Evolutionary conservation across 768 basidiomycete genomes (phyloP).

Genomic region (Cantharellus anzutake): DNA sequence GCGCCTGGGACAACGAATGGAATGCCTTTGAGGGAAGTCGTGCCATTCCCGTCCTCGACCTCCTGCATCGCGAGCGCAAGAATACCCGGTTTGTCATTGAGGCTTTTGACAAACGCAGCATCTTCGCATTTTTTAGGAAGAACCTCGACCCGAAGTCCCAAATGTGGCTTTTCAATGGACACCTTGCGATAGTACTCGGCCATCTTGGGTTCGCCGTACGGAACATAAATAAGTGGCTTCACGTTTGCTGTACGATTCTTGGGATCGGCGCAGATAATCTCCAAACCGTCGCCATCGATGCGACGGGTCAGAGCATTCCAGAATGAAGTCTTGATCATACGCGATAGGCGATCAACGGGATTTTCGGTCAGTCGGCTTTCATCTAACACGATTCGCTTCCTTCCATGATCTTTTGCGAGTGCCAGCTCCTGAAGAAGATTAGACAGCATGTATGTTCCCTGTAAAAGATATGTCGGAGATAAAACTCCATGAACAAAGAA

Average conservation of each 20-base stretch:
- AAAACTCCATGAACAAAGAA: not conserved
- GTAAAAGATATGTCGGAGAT: not conserved
- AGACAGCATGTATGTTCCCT: constrained; percentile 99
- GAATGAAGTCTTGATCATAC: constrained; percentile 96
- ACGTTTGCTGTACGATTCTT: constrained; percentile 88
- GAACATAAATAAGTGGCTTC: constrained; percentile 88
- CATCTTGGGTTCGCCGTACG: constrained; percentile 84
- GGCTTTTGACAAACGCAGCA: constrained; percentile 70
- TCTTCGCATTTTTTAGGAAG: constrained; percentile 78
- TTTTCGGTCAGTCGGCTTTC: constrained; percentile 96
- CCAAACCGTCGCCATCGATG: constrained; percentile 92
- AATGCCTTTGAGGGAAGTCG: constrained; percentile 72
- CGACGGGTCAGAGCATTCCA: constrained; percentile 95
- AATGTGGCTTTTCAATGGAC: constrained; percentile 77
- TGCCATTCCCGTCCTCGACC: constrained; percentile 58
- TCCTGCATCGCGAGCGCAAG: constrained; percentile 92
- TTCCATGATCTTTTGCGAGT: constrained; percentile 81
- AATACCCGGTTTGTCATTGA: constrained; percentile 88
- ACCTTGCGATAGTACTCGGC: constrained; percentile 89
- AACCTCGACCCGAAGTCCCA: constrained; percentile 83
- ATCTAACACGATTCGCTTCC: constrained; percentile 95
- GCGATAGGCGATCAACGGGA: constrained; percentile 85
- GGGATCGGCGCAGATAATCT: constrained; percentile 94
- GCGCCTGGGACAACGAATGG: constrained; percentile 96
- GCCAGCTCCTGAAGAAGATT: constrained; percentile 98